These are phyloP conservation scores for Leccinum broughii DNA, from an alignment of 768 basidiomycete genomes.

Conservation along the genomic window DNA sequence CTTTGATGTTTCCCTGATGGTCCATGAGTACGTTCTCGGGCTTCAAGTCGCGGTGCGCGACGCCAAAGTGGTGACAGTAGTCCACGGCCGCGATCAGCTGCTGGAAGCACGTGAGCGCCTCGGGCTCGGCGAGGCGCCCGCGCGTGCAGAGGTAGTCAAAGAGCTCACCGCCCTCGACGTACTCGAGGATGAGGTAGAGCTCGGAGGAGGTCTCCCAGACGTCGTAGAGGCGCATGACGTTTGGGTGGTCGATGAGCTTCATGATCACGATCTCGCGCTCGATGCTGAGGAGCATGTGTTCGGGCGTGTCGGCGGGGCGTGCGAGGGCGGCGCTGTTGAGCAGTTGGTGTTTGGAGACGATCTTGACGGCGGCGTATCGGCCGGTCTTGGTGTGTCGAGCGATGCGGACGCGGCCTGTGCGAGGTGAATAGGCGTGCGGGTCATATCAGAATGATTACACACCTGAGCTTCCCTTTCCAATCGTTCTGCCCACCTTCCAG, in stretches of 20 bases:
- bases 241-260: conserved; percentile 96
- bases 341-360: conserved; percentile 75
- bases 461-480: conserved; percentile 83
- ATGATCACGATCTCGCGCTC: conserved; percentile 96
- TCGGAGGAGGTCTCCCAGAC: conserved; percentile 94
- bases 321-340: conserved; percentile 56
- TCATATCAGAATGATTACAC: conserved; percentile 12
- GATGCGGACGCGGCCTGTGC: conserved; percentile 82
- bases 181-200: conserved; percentile 91
- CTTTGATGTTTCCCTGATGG: conserved; percentile 73
- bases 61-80: conserved; percentile 93
- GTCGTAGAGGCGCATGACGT: conserved; percentile 92
- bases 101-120: conserved; percentile 86
- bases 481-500: conserved; percentile 85
- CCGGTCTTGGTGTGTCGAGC: conserved; percentile 87
- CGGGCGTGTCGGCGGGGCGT: conserved; percentile 69
- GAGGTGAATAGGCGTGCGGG: not conserved
- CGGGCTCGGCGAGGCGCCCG: conserved; percentile 65
- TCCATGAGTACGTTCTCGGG: conserved; percentile 92
- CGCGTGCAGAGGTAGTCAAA: conserved; percentile 88
- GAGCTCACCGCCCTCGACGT: conserved; percentile 91
- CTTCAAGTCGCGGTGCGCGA: conserved; percentile 93
- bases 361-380: conserved; percentile 92
- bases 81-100: conserved; percentile 91
- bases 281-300: conserved; percentile 75